phyloP scores from a whole-genome alignment of 768 basidiomycete species.

The Hygrophoropsis aurantiaca region DNA sequence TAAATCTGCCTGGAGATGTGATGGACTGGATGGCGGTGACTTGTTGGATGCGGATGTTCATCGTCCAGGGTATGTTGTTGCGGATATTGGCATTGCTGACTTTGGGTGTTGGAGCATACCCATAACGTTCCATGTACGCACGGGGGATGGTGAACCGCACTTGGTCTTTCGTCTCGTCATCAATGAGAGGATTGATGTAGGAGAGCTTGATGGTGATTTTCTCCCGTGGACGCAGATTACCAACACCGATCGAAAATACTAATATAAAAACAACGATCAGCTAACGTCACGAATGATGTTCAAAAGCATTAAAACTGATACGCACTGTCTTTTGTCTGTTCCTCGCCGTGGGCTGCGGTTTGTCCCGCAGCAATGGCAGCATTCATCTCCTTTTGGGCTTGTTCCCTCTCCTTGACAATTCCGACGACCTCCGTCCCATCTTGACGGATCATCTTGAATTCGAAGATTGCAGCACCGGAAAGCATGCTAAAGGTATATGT shows the following conservation, averaged over 20 bases:
- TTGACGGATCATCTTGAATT: slow-evolving; percentile 6
- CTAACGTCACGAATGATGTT: not conserved
- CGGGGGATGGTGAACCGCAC: slow-evolving; percentile 9
- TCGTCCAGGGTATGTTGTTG: too few species aligned
- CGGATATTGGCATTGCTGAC: too few species aligned
- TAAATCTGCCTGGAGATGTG: not conserved
- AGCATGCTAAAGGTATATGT: slow-evolving; percentile 15
- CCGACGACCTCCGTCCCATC: slow-evolving; percentile 13
- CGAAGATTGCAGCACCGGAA: slow-evolving; percentile 11
- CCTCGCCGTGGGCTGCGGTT: too few species aligned
- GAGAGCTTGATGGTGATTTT: not conserved
- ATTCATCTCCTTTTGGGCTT: too few species aligned
- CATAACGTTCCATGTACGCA: slow-evolving; percentile 13
- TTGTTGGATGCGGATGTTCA: too few species aligned
- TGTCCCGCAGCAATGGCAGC: too few species aligned
- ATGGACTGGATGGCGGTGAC: too few species aligned
- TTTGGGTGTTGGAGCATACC: slow-evolving; percentile 6
- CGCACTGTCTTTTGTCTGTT: too few species aligned
- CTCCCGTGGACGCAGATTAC: slow-evolving; percentile 5
- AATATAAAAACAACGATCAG: not conserved
- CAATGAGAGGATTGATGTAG: not conserved
- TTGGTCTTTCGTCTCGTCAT: slow-evolving; percentile 3
- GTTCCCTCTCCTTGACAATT: slow-evolving; percentile 8
- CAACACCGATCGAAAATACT: slow-evolving; percentile 15
- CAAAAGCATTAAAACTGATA: too few species aligned